Percentiles rank a stretch among this genome's conserved stretches.
These are phyloP conservation scores for Irpex sp. DNA, from an alignment of 1,284 basidiomycete species.

Conservation along the genomic window DNA sequence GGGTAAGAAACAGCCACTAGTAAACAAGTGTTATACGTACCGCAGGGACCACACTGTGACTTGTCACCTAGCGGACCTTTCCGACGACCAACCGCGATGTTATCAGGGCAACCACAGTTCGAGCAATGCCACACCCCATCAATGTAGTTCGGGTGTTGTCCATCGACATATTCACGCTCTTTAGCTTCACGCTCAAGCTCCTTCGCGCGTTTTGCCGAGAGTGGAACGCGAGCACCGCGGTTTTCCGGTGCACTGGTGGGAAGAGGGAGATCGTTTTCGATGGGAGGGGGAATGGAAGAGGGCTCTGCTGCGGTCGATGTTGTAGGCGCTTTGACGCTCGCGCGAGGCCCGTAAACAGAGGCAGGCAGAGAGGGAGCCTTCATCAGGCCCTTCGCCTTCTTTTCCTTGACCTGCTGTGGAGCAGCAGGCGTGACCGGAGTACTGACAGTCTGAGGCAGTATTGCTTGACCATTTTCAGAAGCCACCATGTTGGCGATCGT, in stretches of 20 bases:
- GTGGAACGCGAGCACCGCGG: slow-evolving; percentile 38
- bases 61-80: slow-evolving; percentile 91
- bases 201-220: slow-evolving; percentile 60
- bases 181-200: slow-evolving; percentile 78
- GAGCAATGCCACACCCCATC: slow-evolving; percentile 90
- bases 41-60: slow-evolving; percentile 88
- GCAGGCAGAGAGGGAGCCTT: slow-evolving; percentile 61
- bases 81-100: slow-evolving; percentile 76
- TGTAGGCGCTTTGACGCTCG: slow-evolving; percentile 53
- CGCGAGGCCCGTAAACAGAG: slow-evolving; percentile 55
- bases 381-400: slow-evolving; percentile 70
- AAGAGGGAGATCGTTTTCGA: slow-evolving; percentile 54
- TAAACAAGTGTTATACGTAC: slow-evolving; percentile 44
- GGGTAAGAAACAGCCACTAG: not conserved
- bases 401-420: slow-evolving; percentile 47
- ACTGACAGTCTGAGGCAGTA: slow-evolving; percentile 49
- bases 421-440: slow-evolving; percentile 38
- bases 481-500: slow-evolving; percentile 84
- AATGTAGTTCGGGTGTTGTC: slow-evolving; percentile 78
- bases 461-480: slow-evolving; percentile 68
- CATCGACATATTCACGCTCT: slow-evolving; percentile 76
- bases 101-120: slow-evolving; percentile 87
- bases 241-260: slow-evolving; percentile 39
- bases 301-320: slow-evolving; percentile 65
- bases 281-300: slow-evolving; percentile 47